Conservation (phyloP, 768 basidiomycete species). For the Lactarius tabidus region DNA sequence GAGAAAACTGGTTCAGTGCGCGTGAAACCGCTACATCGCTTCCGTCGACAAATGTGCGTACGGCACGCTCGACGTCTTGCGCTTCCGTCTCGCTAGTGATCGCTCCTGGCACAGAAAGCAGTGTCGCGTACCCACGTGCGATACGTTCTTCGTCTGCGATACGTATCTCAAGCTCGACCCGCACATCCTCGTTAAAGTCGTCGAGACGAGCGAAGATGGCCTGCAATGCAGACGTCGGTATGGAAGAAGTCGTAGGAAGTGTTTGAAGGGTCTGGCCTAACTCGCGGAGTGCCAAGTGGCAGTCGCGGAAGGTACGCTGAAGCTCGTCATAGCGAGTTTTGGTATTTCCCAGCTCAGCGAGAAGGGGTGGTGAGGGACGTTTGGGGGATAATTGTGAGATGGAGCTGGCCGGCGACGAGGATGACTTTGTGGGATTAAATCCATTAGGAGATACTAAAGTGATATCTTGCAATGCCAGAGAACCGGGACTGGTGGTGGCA, state of each 20-base stretch:
- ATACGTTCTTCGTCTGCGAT: constrained; percentile 68
- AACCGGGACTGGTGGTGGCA: neutral
- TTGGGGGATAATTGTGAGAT: neutral
- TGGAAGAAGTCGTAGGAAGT: constrained; percentile 24
- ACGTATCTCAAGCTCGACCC: constrained; percentile 80
- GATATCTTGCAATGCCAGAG: constrained; percentile 5
- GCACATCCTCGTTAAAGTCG: constrained; percentile 73
- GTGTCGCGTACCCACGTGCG: constrained; percentile 59
- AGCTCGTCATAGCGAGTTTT: constrained; percentile 56
- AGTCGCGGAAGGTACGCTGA: constrained; percentile 63
- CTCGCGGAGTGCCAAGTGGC: constrained; percentile 60
- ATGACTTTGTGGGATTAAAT: constrained; percentile 12
- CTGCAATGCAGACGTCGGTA: constrained; percentile 37
- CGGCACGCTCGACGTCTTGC: constrained; percentile 45
- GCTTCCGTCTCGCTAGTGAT: constrained; percentile 29
- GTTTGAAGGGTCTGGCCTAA: constrained; percentile 41
- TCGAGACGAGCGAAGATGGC: constrained; percentile 58
- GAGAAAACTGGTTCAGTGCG: constrained; percentile 45
- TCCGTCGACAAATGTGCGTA: constrained; percentile 55
- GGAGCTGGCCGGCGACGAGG: neutral
- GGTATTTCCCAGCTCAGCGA: constrained; percentile 43
- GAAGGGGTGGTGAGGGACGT: constrained; percentile 32
- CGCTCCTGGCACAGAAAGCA: constrained; percentile 59
- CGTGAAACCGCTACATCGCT: constrained; percentile 45
- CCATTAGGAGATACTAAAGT: constrained; percentile 5